These are phyloP conservation scores for Alternaria angustiovoidea DNA, from an alignment of 2,329 filamentous ascomycete genomes.

Conservation along the genomic window DNA sequence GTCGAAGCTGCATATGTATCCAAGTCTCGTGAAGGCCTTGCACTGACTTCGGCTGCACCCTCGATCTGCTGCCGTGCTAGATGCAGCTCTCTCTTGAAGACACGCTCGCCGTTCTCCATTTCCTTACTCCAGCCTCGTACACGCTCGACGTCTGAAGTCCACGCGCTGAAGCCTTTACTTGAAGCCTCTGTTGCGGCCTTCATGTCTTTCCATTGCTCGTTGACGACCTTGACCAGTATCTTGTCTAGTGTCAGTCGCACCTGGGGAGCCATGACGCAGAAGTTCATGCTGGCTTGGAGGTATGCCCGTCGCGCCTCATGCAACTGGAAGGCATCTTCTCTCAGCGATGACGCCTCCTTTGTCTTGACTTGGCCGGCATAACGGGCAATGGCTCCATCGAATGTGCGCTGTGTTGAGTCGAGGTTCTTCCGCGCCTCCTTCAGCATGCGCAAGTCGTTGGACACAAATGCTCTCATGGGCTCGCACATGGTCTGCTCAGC, in stretches of 20 bases:
- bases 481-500: constrained; percentile 81
- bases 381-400: constrained; percentile 80
- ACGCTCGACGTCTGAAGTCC: constrained; percentile 84
- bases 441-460: constrained; percentile 81
- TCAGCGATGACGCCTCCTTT: constrained; percentile 88
- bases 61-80: constrained; percentile 82
- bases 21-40: constrained; percentile 86
- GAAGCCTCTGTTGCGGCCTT: constrained; percentile 73
- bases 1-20: constrained; percentile 93
- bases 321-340: constrained; percentile 94
- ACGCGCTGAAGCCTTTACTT: constrained; percentile 68
- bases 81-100: constrained; percentile 83
- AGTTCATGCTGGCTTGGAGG: constrained; percentile 91
- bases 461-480: constrained; percentile 80
- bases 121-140: constrained; percentile 92
- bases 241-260: constrained; percentile 84
- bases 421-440: constrained; percentile 81
- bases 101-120: constrained; percentile 87
- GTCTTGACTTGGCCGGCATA: constrained; percentile 88
- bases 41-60: constrained; percentile 73
- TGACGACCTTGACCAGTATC: constrained; percentile 82
- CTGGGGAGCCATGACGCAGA: constrained; percentile 86
- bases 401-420: constrained; percentile 82
- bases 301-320: constrained; percentile 93
- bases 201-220: constrained; percentile 89